Conservation (phyloP, 2,329 filamentous ascomycete genomes). For the Aspergillus pseudoviridinutans region DNA sequence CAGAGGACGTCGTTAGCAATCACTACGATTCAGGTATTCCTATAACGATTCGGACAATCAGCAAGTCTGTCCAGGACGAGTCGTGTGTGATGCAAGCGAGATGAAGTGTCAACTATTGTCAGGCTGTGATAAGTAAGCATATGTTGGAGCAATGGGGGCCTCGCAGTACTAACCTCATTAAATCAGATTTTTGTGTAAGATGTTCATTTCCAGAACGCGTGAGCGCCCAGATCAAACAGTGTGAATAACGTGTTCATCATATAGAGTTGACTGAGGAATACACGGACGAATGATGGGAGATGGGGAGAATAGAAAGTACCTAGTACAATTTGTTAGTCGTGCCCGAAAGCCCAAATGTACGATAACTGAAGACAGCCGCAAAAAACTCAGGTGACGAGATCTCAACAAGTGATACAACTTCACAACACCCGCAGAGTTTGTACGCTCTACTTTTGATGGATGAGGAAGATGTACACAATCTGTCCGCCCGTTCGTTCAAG, state of each 20-base stretch:
- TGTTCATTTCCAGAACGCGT: conserved; percentile 56
- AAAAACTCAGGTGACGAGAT: conserved; percentile 60
- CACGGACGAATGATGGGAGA: conserved; percentile 12
- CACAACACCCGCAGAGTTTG: conserved; percentile 59
- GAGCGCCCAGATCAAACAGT: conserved; percentile 60
- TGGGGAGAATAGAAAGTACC: conserved; percentile 21
- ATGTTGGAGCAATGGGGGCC: not conserved
- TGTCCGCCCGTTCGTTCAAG: conserved; percentile 68
- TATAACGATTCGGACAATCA: conserved; percentile 23
- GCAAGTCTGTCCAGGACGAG: conserved; percentile 21
- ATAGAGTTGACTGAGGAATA: conserved; percentile 36
- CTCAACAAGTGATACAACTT: conserved; percentile 61
- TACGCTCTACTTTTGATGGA: conserved; percentile 56
- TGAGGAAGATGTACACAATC: conserved; percentile 52
- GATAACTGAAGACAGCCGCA: conserved; percentile 24
- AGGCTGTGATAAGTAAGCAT: conserved; percentile 38
- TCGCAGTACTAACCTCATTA: conserved; percentile 55
- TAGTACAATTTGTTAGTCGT: conserved; percentile 21
- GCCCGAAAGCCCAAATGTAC: conserved; percentile 10
- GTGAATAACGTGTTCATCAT: conserved; percentile 68
- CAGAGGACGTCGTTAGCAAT: not conserved
- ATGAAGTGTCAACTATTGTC: conserved; percentile 39
- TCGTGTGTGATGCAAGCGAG: conserved; percentile 18
- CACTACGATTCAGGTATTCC: conserved; percentile 6
- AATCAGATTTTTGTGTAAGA: conserved; percentile 66